Evolutionary conservation across 2,329 filamentous ascomycete genomes (phyloP).

Genomic region (Cytospora paraplurivora): DNA sequence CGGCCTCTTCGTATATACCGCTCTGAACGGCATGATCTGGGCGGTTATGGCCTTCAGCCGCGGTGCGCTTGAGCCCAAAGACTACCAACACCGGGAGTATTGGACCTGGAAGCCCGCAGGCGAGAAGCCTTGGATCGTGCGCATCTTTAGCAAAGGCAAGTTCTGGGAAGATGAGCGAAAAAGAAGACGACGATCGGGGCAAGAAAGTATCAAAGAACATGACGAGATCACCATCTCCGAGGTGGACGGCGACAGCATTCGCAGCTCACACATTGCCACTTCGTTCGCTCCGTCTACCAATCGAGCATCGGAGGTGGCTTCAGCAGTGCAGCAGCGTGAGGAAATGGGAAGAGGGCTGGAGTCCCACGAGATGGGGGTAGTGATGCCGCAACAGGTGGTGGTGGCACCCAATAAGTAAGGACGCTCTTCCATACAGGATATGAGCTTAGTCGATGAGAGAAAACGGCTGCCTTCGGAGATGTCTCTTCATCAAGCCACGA

Average conservation of each 20-base stretch:
- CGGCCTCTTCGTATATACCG: slow-evolving; percentile 56
- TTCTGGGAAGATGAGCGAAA: slow-evolving; percentile 34
- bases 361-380: slow-evolving; percentile 25
- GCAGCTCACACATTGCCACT: slow-evolving; percentile 21
- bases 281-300: slow-evolving; percentile 24
- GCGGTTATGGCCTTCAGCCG: slow-evolving; percentile 47
- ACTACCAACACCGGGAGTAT: slow-evolving; percentile 58
- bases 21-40: slow-evolving; percentile 52
- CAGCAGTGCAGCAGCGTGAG: slow-evolving; percentile 11
- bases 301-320: slow-evolving; percentile 11
- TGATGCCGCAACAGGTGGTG: slow-evolving; percentile 16
- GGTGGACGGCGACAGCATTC: slow-evolving; percentile 20
- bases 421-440: too few relatives aligned
- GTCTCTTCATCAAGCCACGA: neutral
- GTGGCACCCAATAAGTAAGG: slow-evolving; percentile 5
- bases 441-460: neutral
- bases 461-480: neutral
- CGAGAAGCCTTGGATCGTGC: slow-evolving; percentile 51
- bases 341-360: neutral
- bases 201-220: slow-evolving; percentile 17
- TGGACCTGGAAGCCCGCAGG: slow-evolving; percentile 56
- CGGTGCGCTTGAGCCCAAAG: slow-evolving; percentile 48
- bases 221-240: slow-evolving; percentile 27
- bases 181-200: slow-evolving; percentile 3
- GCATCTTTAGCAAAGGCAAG: slow-evolving; percentile 36